phyloP scores from a whole-genome alignment of 140 eudicot genomes.

The Oenanthe javanica region DNA sequence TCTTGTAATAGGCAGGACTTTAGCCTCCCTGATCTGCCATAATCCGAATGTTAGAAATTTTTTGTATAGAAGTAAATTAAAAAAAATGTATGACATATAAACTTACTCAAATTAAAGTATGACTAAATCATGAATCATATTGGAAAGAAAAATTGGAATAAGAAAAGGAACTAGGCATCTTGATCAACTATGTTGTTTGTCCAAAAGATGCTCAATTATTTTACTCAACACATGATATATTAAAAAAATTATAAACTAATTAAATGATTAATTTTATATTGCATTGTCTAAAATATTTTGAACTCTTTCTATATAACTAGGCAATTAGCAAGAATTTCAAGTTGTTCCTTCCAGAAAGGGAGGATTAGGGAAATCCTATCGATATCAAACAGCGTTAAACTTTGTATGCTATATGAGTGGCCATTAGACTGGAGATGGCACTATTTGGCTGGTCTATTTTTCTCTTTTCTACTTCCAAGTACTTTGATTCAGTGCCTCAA shows the following conservation, averaged over 20 bases:
- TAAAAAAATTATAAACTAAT: not conserved
- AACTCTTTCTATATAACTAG: not conserved
- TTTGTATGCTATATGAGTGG: not conserved
- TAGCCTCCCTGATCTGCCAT: conserved; percentile 25
- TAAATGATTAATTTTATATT: not conserved
- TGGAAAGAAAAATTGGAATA: not conserved
- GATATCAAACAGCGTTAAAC: not conserved
- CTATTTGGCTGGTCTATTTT: not conserved
- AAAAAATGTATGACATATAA: not conserved
- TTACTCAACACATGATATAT: not conserved
- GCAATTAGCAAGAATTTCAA: not conserved
- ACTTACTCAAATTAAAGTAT: not conserved
- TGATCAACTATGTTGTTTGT: not conserved
- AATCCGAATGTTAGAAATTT: not conserved
- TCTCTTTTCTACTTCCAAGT: not conserved
- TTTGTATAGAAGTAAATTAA: not conserved
- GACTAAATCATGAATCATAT: not conserved
- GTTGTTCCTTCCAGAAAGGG: too few species aligned
- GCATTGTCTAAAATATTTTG: not conserved
- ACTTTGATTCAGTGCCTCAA: not conserved
- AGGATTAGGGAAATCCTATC: too few species aligned
- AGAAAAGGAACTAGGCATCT: not conserved
- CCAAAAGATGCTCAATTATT: too few species aligned
- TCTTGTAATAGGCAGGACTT: conserved; percentile 28
- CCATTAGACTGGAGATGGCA: not conserved